Base-by-base conservation (phyloP, 2,329 filamentous ascomycete genomes). In the Aspergillus viridinutans region DNA sequence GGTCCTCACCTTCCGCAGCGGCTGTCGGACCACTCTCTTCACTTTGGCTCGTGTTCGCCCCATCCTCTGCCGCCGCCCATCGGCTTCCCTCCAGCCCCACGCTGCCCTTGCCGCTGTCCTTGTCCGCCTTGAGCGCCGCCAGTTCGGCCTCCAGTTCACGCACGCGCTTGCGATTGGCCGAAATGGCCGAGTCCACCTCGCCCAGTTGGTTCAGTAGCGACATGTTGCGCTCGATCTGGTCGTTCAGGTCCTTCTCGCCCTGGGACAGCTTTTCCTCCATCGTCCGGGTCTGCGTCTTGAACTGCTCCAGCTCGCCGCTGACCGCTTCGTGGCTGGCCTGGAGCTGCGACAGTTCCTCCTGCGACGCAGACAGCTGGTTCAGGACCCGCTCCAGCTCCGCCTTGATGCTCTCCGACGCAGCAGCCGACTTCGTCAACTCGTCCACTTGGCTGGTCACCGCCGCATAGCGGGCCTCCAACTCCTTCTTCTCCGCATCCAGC, bases 341-440 rank as follows among this genome's bases (percentile, higher is more conserved):
- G n/a, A 71, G 59, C 38, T 70, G 55, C 2, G 63, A 56, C 49
- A 74, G 53, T 54, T 75, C 68, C n/a, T 73, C 69, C 29, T 71
- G 67, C 20, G 68, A 64, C n/a, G 67, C 63, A 25, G 68, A 62
- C 9, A 74, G 67, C 52, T 76, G 67, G 70, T 85, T 85, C 76
- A 85, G 84, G 42, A 87, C 81, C 14, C 79, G 79, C 76, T 87
- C 88, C 53, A 88, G 76, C 50, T 90, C 83, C 70, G 85, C 85
- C 76, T 86, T 85, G 58, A 82, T 77, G 58, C 78, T 83, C 82
- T 95, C 94, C 61, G 90, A 90, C 62, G 92, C 87, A 28, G 88
- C 88, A 59, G 95, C 79, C 35, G 91, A 90, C 66, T 89, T 82
- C 56, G 92, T 91, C 71, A 96, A 94, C 29, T 92, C 89, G 55